Conservation (phyloP, 257 asterid species). For the Scutellaria galericulata region DNA sequence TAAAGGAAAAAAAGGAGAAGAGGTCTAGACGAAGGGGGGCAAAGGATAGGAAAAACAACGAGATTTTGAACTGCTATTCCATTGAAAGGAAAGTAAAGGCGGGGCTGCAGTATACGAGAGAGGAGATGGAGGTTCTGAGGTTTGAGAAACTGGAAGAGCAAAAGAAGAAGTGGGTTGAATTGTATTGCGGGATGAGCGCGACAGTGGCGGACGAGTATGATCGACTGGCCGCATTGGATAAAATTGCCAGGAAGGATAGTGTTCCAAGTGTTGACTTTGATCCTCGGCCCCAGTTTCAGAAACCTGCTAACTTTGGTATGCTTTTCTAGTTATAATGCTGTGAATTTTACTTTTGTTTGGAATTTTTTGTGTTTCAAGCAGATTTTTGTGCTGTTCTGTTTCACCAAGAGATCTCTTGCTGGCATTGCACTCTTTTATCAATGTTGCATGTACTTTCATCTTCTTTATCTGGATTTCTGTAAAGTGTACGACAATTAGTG, state of each 20-base stretch:
- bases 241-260: slow-evolving; percentile 37
- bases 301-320: slow-evolving; percentile 50
- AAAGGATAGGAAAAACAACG: slow-evolving; percentile 42
- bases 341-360: slow-evolving; percentile 13
- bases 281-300: slow-evolving; percentile 57
- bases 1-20: slow-evolving; percentile 39
- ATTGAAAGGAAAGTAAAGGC: slow-evolving; percentile 44
- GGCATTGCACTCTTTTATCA: slow-evolving; percentile 12
- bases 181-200: slow-evolving; percentile 68
- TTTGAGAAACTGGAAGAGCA: slow-evolving; percentile 61
- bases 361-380: slow-evolving; percentile 13
- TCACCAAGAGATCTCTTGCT: slow-evolving; percentile 15
- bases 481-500: neutral
- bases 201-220: slow-evolving; percentile 64
- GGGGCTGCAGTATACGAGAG: slow-evolving; percentile 51
- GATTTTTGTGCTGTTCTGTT: slow-evolving; percentile 12
- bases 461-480: slow-evolving; percentile 2
- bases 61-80: slow-evolving; percentile 10
- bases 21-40: slow-evolving; percentile 48
- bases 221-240: slow-evolving; percentile 39
- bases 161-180: slow-evolving; percentile 75
- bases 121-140: slow-evolving; percentile 73
- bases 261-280: slow-evolving; percentile 48
- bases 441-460: slow-evolving; percentile 10
- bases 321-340: slow-evolving; percentile 23